These are phyloP conservation scores for Miscanthus sacchariflorus DNA, from an alignment of 202 grass and related monocot genomes.

Conservation along the genomic window DNA sequence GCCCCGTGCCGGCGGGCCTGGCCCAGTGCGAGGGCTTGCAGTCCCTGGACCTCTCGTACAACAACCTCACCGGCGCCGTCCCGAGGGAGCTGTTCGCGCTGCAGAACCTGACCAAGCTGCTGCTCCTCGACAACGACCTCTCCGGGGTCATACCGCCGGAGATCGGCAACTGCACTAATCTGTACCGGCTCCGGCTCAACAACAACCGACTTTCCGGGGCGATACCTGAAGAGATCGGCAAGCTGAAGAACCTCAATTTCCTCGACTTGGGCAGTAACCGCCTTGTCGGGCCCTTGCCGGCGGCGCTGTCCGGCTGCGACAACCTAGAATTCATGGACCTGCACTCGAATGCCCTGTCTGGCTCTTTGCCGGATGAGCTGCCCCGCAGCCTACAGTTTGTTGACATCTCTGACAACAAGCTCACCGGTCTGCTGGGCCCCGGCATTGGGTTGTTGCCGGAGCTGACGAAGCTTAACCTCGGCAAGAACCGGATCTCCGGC, in stretches of 20 bases:
- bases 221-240: conserved; percentile 72
- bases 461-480: conserved; percentile 81
- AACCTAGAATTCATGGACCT: conserved; percentile 93
- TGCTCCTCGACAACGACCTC: conserved; percentile 88
- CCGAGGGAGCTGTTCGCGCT: conserved; percentile 80
- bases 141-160: conserved; percentile 80
- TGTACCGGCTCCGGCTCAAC: conserved; percentile 86
- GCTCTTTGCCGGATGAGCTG: conserved; percentile 63
- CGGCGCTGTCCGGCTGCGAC: conserved; percentile 62
- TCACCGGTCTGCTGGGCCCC: conserved; percentile 63
- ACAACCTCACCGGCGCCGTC: conserved; percentile 80
- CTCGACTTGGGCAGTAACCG: conserved; percentile 87
- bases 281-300: conserved; percentile 65
- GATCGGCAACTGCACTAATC: conserved; percentile 88
- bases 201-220: conserved; percentile 68
- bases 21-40: conserved; percentile 71
- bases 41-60: conserved; percentile 93
- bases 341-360: conserved; percentile 78
- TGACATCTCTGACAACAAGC: conserved; percentile 82
- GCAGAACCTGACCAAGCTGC: conserved; percentile 92
- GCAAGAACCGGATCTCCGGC: conserved; percentile 69
- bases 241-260: conserved; percentile 83
- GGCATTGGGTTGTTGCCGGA: conserved; percentile 67
- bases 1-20: conserved; percentile 65
- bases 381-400: conserved; percentile 82